Base-by-base conservation (phyloP, 805 yeast species). In the Zygoascus ofunaensis region DNA sequence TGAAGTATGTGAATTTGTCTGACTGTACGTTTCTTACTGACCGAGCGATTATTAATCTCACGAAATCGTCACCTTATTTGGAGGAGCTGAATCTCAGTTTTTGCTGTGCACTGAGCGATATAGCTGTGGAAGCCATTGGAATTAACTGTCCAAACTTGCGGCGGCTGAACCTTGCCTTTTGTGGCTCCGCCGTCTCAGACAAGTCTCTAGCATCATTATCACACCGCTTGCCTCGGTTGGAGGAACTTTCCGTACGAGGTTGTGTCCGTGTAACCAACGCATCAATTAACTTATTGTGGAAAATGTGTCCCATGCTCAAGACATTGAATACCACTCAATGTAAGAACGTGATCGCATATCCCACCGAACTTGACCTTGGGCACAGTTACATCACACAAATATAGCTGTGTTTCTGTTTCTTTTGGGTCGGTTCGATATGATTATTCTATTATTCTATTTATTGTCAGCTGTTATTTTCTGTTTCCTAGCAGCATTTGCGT, bases 111-210 rank as follows among this genome's bases (percentile, higher is more conserved):
- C 61, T 83, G 39, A 74, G 83, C 7, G 89, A 83, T 55, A 70
- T 75, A 33, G 71, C 89, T 2, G 66, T 83, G 22, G 86, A 82
- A 50, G 76, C 80, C 1, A 59, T 83, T 18, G 72, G 82, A 49
- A 62, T 79, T 15, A 82, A 84, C n/a, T 81, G 87, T 55, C 79
- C 75, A 40, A 59, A 67, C 4, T 59, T 83, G 47, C 59, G 66
- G 36, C 59, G 62, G 18, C 62, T 83, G 48, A 80, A 80, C 52
- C 58, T 82, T 28, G 77, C 85, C 7, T 83, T 81, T 55, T 83
- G 90, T 61, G 90, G 90, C 3, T 73, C 82, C 24, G 89, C 90
- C 1, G 87, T 83, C 4, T 78, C 86, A 55, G 90, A 83, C 54
- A 71, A 79, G 15, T 77, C 87, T 1, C 58, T 82, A 34, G 69